Evolutionary conservation across 345 rosid genomes (phyloP), one percentile per base, ranked within the genome.

Genomic region (Sonneratia alba): DNA sequence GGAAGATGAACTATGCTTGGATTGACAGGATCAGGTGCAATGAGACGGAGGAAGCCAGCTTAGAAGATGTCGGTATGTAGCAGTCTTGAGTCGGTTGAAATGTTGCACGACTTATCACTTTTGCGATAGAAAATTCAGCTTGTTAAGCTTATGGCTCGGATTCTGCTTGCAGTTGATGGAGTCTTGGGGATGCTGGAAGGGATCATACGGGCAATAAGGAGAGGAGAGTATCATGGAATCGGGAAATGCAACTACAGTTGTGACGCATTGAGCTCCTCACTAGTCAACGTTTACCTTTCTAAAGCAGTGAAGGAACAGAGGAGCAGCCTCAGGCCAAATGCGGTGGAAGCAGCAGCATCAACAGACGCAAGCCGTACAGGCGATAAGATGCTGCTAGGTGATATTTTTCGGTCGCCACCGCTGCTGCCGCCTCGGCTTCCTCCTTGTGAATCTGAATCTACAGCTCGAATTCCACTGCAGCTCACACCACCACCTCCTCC

Each of bases 121-220:
- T 27, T 27, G 32, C 32, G 32, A 47, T 12, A 14, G 32, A 18
- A 14, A 21, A 38, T 37, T 21, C 27, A 5, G 12, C 3, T 14
- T 18, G 5, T 5, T 13, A 19, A n/a, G 32, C 8, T 59, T 24
- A 59, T 59, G 70, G 36, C 5, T 43, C 3, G 43, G 7, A 3
- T 18, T 72, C 38, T 19, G 22, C 42, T 68, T 70, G 81, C 73
- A 89, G 96, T 82, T 69, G 96, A 86, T 67, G 74, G 69, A 19
- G 87, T 88, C 53, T 67, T 84, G 75, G 87, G 83, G 38, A 82
- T 82, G 43, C 79, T 86, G 22, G 81, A 84, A 74, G 82, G 83
- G 83, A 43, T 91, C 76, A 82, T 86, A 3, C 80, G 74, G 73
- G 74, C 82, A 78, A 67, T 85, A 6, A 81, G 82, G 68, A 83